Conservation (phyloP, 495 filamentous ascomycete species). For the Acidomyces sp. region DNA sequence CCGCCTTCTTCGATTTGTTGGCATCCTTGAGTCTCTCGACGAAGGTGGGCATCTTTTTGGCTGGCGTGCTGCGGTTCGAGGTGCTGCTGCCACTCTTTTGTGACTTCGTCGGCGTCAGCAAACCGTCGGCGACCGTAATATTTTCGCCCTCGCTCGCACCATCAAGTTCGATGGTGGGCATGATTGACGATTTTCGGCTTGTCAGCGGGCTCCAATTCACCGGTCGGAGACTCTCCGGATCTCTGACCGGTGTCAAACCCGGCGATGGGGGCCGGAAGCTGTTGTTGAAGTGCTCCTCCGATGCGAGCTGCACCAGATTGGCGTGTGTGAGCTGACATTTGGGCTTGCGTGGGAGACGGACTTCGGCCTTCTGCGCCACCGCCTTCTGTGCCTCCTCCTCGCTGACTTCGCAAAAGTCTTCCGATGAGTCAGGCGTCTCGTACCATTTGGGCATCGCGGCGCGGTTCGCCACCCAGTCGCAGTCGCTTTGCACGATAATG, state of each 20-base stretch:
- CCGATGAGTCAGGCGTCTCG: constrained; percentile 42
- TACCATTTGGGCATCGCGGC: constrained; percentile 63
- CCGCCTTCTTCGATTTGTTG: constrained; percentile 5
- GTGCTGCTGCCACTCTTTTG: neutral
- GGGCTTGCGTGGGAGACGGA: constrained; percentile 1
- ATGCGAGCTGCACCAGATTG: neutral
- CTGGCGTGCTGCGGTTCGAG: constrained; percentile 2
- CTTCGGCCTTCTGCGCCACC: constrained; percentile 1
- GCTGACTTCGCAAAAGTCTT: constrained; percentile 34
- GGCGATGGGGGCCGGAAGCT: constrained; percentile 12
- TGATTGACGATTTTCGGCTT: constrained; percentile 6
- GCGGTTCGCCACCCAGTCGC: constrained; percentile 70
- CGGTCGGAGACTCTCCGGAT: neutral
- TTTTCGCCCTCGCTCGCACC: constrained; percentile 2
- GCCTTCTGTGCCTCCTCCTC: constrained; percentile 23
- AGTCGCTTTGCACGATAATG: constrained; percentile 71
- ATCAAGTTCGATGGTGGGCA: constrained; percentile 10
- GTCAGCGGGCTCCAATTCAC: constrained; percentile 13
- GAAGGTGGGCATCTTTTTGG: constrained; percentile 1
- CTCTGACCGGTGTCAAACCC: neutral
- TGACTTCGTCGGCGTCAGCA: constrained; percentile 13
- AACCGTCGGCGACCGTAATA: constrained; percentile 6
- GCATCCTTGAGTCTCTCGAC: constrained; percentile 6
- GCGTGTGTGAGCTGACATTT: constrained; percentile 4
- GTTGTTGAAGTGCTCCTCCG: constrained; percentile 13